Percentiles rank a stretch among this genome's conserved stretches.
phyloP scores from a whole-genome alignment of 371 early-diverging fungal genomes.

The Capillidium rhysosporum region DNA sequence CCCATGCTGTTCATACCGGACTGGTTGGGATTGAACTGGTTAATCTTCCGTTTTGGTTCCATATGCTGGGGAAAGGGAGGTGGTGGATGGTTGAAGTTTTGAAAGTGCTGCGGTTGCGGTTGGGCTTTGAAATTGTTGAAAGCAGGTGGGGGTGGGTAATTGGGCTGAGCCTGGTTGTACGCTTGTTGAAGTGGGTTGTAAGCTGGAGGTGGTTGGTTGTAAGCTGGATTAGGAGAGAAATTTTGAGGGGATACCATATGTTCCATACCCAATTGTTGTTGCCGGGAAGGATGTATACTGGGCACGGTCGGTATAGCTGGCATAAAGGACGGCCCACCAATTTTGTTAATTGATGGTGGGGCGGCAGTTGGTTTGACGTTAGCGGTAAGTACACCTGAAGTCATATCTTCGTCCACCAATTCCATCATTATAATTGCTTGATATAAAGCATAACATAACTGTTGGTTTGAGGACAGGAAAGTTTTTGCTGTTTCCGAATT shows the following conservation, averaged over 20 bases:
- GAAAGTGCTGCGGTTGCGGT: background rate
- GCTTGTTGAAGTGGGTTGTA: background rate
- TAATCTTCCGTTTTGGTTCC: background rate
- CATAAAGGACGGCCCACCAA: background rate
- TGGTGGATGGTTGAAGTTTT: background rate
- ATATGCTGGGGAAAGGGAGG: background rate
- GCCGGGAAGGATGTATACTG: background rate
- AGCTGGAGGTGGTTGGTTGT: background rate
- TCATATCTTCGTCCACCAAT: slow-evolving; percentile 45
- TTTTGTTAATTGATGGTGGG: background rate
- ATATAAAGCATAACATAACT: slow-evolving; percentile 67
- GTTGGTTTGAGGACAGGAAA: slow-evolving; percentile 54
- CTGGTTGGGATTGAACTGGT: background rate
- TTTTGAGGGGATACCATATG: background rate
- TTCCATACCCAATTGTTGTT: background rate
- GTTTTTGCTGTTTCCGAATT: slow-evolving; percentile 44
- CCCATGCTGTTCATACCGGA: background rate
- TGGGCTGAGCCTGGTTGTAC: no score
- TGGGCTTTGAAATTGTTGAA: background rate
- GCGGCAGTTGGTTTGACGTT: slow-evolving; percentile 15
- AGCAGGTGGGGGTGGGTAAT: no score
- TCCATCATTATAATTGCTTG: slow-evolving; percentile 68
- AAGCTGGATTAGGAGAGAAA: slow-evolving; percentile 1
- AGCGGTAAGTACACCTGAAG: slow-evolving; percentile 20
- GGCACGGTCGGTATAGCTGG: background rate